Evolutionary conservation across 495 filamentous ascomycete genomes (phyloP), one percentile per base, ranked within the genome.

Genomic region (Lasiosphaeria miniovina): DNA sequence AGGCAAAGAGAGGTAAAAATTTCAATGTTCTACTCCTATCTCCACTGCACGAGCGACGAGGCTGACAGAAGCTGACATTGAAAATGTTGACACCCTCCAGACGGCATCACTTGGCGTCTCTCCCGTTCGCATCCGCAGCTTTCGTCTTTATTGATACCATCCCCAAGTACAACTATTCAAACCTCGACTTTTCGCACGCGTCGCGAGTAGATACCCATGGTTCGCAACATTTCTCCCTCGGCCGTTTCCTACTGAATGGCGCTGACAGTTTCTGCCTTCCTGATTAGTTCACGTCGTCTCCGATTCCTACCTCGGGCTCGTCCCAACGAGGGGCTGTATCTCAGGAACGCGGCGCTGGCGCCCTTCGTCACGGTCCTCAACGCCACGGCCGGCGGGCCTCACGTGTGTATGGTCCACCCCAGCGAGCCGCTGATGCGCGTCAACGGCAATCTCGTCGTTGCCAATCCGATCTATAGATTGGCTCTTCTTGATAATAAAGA

Each of bases 81-180:
- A 24, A 24, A 24, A 2, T 2, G 24, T 2, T 2, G 2, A 24
- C 24, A 2, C 24, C 24, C 24, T 24, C 24, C 24, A 24, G 24
- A 24, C 24, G 24, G 24, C 24, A 24, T 24, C 1, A 24, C 24
- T 24, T 24, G 24, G 43, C 35, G 32, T 33, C 49, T 14, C 48
- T 58, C 40, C 56, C 49, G n/a, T 58, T 58, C n/a, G 56, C 56
- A 49, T 35, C 51, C 15, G 56, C 56, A n/a, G 46, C 56, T 34
- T 58, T 58, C 48, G 24, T 32, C 9, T 58, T 48, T 8, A 52
- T 58, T 11, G 48, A 58, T 8, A 48, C 32, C 46, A 52, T 58
- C 56, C n/a, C 52, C 7, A 33, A 58, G 24, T 31, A 52, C 24
- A 36, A 52, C 34, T 34, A 48, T 7, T 41, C 32, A 11, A n/a